Percentiles rank a stretch among this genome's conserved stretches.
Conservation (phyloP, 169 alveolate species). For the Eimeria maxima region DNA sequence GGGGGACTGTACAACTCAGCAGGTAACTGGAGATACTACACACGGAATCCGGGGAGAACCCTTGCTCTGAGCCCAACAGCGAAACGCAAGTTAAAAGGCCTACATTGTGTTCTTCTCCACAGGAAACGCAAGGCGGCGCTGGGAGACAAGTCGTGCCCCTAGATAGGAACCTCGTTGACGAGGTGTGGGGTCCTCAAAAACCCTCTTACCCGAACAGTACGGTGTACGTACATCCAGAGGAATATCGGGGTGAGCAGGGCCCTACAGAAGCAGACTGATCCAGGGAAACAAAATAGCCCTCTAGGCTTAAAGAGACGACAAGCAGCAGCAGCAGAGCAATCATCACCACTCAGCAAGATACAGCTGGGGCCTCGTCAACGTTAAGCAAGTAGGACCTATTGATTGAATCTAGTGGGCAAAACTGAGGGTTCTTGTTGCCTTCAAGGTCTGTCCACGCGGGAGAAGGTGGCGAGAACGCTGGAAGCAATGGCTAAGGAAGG, state of each 20-base stretch:
- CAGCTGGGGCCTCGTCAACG: neutral
- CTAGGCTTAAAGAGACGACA: neutral
- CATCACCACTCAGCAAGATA: neutral
- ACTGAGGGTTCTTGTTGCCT: neutral
- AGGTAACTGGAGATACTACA: conserved; percentile 39
- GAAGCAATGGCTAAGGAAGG: conserved; percentile 69
- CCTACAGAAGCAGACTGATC: neutral
- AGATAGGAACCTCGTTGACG: conserved; percentile 77
- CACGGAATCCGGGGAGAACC: neutral
- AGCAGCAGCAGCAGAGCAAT: conserved; percentile 1
- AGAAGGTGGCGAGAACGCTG: conserved; percentile 67
- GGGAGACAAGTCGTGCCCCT: conserved; percentile 2
- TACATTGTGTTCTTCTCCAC: neutral
- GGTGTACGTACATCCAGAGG: conserved; percentile 74
- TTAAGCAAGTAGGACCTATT: neutral
- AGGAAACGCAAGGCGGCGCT: neutral
- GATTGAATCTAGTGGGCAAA: neutral
- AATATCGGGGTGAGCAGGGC: conserved; percentile 59
- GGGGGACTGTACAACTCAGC: neutral
- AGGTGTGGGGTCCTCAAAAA: conserved; percentile 78
- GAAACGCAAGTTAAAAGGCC: neutral
- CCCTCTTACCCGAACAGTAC: conserved; percentile 69
- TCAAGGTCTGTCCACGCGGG: conserved; percentile 67
- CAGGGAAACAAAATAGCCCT: neutral
- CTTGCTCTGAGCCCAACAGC: neutral